Evolutionary conservation across 140 eudicot species (phyloP).

Genomic region (Bidens hawaiensis): DNA sequence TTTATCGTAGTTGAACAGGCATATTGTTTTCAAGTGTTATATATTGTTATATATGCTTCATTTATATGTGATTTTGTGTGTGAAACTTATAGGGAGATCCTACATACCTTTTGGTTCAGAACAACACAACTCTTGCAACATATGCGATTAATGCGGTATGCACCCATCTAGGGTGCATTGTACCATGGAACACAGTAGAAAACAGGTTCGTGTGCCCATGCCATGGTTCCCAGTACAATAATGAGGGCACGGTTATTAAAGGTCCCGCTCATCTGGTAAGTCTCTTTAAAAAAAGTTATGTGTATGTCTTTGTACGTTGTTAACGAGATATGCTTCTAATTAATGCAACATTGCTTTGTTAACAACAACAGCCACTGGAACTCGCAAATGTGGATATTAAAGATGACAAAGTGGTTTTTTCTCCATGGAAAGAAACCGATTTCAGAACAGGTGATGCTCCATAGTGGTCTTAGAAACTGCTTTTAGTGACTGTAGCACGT

Average conservation of each 20-base stretch:
- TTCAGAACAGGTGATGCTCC: slow-evolving; percentile 82
- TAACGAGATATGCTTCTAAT: not conserved
- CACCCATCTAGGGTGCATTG: slow-evolving; percentile 94
- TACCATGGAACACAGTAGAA: slow-evolving; percentile 89
- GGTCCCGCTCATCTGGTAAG: slow-evolving; percentile 86
- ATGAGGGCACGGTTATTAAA: slow-evolving; percentile 59
- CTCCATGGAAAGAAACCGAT: slow-evolving; percentile 84
- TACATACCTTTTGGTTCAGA: slow-evolving; percentile 85
- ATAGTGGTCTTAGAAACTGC: slow-evolving; percentile 61
- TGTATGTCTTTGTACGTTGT: not conserved
- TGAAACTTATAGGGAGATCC: slow-evolving; percentile 72
- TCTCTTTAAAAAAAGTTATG: not conserved
- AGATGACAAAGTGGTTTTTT: slow-evolving; percentile 74
- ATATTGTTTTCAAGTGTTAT: too few species aligned
- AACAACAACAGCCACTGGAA: slow-evolving; percentile 87
- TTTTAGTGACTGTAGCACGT: not conserved
- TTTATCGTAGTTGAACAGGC: too few species aligned
- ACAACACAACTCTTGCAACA: slow-evolving; percentile 57
- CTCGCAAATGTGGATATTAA: slow-evolving; percentile 70
- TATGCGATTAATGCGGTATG: slow-evolving; percentile 85
- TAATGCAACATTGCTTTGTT: slow-evolving; percentile 9
- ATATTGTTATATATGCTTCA: too few species aligned
- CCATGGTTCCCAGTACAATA: slow-evolving; percentile 86
- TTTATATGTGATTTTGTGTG: not conserved
- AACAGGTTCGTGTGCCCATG: slow-evolving; percentile 91